Conservation (phyloP, 2,329 filamentous ascomycete species). For the Fusarium poae region DNA sequence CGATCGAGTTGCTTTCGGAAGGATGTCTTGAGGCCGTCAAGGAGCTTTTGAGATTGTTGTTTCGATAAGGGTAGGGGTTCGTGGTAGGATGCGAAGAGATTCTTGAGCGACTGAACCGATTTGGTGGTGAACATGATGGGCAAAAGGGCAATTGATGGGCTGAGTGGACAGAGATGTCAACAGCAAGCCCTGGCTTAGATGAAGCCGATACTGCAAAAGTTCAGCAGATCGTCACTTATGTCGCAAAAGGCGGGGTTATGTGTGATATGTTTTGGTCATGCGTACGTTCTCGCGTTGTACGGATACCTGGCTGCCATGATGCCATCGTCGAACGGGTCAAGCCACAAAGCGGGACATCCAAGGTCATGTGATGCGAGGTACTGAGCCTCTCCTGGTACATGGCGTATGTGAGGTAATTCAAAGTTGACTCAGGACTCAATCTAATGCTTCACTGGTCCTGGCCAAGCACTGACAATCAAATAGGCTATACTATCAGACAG, state of each 20-base stretch:
- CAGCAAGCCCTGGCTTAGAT: slow-evolving; percentile 24
- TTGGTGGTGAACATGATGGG: slow-evolving; percentile 56
- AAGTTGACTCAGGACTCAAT: background rate
- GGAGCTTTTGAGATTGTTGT: slow-evolving; percentile 66
- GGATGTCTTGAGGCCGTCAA: slow-evolving; percentile 67
- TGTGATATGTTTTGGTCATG: slow-evolving; percentile 30
- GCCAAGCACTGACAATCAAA: background rate
- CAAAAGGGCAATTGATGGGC: slow-evolving; percentile 53
- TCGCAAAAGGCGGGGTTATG: slow-evolving; percentile 12
- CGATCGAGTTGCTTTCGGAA: slow-evolving; percentile 70
- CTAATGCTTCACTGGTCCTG: background rate
- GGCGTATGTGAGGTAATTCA: too few species aligned
- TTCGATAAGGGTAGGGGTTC: slow-evolving; percentile 65
- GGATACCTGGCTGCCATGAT: slow-evolving; percentile 43
- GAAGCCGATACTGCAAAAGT: background rate
- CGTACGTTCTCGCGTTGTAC: slow-evolving; percentile 15
- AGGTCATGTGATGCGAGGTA: slow-evolving; percentile 46
- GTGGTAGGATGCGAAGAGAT: slow-evolving; percentile 60
- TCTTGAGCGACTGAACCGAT: slow-evolving; percentile 54
- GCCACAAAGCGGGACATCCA: slow-evolving; percentile 40
- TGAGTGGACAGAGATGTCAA: slow-evolving; percentile 44
- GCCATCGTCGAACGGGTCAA: slow-evolving; percentile 46
- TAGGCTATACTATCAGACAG: background rate
- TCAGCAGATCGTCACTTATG: slow-evolving; percentile 11
- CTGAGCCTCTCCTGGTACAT: too few species aligned